phyloP scores from a whole-genome alignment of 1,284 basidiomycete species.

The Tremellales sp. region DNA sequence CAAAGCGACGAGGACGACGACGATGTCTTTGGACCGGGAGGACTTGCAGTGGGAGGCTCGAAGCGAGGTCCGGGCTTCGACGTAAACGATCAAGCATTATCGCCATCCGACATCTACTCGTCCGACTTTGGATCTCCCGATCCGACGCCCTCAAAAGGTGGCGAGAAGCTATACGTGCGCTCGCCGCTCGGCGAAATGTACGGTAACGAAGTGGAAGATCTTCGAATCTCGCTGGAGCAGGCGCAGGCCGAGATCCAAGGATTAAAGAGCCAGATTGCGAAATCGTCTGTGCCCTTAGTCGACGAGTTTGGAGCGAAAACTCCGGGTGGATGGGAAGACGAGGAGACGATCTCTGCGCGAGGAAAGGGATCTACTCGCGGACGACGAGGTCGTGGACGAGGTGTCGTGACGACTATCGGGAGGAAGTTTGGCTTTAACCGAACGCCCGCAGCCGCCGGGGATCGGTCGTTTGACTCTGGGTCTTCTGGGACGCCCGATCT shows the following conservation, averaged over 20 bases:
- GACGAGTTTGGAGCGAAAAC: conserved; percentile 36
- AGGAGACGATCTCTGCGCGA: conserved; percentile 19
- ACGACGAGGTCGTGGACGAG: conserved; percentile 38
- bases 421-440: conserved; percentile 42
- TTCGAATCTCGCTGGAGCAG: conserved; percentile 37
- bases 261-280: conserved; percentile 26
- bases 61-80: conserved; percentile 60
- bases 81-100: conserved; percentile 53
- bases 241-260: conserved; percentile 42
- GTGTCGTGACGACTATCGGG: conserved; percentile 31
- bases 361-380: conserved; percentile 36
- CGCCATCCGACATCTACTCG: conserved; percentile 45
- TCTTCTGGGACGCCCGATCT: conserved; percentile 44
- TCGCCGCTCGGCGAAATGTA: conserved; percentile 45
- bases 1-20: conserved; percentile 60
- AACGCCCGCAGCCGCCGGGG: conserved; percentile 21
- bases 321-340: conserved; percentile 27
- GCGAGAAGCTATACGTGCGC: conserved; percentile 30
- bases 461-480: conserved; percentile 39
- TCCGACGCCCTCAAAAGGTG: conserved; percentile 63
- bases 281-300: conserved; percentile 9
- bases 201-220: conserved; percentile 45
- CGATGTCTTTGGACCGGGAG: conserved; percentile 57
- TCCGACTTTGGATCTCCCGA: conserved; percentile 60
- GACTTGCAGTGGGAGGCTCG: conserved; percentile 57